Evolutionary conservation across 345 rosid species (phyloP).

Genomic region (Erysimum cheiranthoides): DNA sequence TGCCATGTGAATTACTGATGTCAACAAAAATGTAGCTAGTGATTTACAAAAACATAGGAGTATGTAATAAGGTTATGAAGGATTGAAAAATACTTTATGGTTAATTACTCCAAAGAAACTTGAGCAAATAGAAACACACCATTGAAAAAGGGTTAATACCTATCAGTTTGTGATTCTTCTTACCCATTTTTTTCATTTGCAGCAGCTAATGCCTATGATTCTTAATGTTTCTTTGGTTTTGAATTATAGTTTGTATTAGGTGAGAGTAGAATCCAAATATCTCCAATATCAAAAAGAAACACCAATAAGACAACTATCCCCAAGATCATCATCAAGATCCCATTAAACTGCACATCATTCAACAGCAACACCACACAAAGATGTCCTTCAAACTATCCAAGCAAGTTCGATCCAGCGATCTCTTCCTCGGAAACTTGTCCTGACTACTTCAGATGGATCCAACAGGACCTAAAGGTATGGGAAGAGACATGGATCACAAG

Average conservation of each 20-base stretch:
- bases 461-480: conserved; percentile 62
- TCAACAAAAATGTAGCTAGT: neutral
- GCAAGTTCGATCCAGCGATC: neutral
- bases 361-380: conserved; percentile 19
- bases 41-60: neutral
- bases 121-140: neutral
- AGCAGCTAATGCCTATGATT: neutral
- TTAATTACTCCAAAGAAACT: neutral
- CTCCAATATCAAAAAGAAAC: conserved; percentile 22
- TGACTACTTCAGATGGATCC: conserved; percentile 73
- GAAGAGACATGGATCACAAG: conserved; percentile 55
- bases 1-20: neutral
- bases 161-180: neutral
- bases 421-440: conserved; percentile 53
- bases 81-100: neutral
- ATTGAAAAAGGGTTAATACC: neutral
- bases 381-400: conserved; percentile 46
- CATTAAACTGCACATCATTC: conserved; percentile 43
- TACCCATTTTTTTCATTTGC: neutral
- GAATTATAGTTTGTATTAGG: conserved; percentile 29
- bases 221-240: neutral
- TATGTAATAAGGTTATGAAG: neutral
- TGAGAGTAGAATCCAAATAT: conserved; percentile 30
- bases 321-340: neutral
- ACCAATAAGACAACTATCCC: conserved; percentile 17